phyloP scores from a whole-genome alignment of 768 basidiomycete genomes.

The Pleurotus platypus region DNA sequence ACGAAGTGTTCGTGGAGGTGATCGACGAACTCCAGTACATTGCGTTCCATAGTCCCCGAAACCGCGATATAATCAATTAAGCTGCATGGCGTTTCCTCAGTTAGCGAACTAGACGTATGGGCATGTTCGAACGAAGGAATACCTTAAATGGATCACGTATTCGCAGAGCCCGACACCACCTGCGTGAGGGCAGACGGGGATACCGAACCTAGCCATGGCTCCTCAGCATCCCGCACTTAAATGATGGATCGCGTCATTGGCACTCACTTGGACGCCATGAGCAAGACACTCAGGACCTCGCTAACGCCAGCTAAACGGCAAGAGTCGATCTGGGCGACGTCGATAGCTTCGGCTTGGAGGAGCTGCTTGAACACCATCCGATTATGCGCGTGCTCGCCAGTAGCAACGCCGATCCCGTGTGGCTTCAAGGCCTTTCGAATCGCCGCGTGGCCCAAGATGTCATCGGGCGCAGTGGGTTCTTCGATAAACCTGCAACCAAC shows the following conservation, averaged over 20 bases:
- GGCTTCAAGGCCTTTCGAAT: slow-evolving; percentile 77
- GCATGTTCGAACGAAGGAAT: not conserved
- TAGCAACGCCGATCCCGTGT: slow-evolving; percentile 84
- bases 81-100: slow-evolving; percentile 25
- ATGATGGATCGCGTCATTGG: not conserved
- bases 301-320: slow-evolving; percentile 92
- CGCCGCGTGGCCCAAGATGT: slow-evolving; percentile 80
- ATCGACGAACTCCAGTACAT: slow-evolving; percentile 88
- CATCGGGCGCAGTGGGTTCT: slow-evolving; percentile 91
- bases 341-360: slow-evolving; percentile 84
- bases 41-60: slow-evolving; percentile 90
- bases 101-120: too few relatives aligned
- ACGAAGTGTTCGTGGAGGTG: slow-evolving; percentile 95
- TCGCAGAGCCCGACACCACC: slow-evolving; percentile 94
- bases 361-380: slow-evolving; percentile 95
- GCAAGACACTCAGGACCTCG: slow-evolving; percentile 84
- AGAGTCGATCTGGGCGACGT: slow-evolving; percentile 93
- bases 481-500: slow-evolving; percentile 72
- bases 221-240: too few relatives aligned
- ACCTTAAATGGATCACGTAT: slow-evolving; percentile 84
- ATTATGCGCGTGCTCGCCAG: slow-evolving; percentile 94
- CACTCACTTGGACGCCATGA: slow-evolving; percentile 84
- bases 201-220: slow-evolving; percentile 53
- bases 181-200: slow-evolving; percentile 90
- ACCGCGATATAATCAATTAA: slow-evolving; percentile 92